A percentile compares a stretch with the other conserved stretches of the same genome.
phyloP scores from a whole-genome alignment of 2,329 filamentous ascomycete species.

The Zasmidium citrigriseum region DNA sequence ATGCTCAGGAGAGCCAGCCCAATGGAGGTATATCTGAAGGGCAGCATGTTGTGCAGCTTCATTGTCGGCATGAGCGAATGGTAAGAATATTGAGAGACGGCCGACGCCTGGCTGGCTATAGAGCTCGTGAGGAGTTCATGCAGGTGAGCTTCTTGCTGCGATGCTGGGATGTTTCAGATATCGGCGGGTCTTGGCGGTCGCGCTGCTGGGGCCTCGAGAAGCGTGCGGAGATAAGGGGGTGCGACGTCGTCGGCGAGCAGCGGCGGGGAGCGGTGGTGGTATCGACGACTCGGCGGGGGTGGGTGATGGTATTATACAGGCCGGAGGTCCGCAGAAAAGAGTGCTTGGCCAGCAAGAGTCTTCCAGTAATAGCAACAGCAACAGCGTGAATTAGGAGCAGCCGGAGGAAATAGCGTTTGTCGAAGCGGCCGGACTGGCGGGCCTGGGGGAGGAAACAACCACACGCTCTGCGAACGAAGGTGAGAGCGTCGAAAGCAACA shows the following conservation, averaged over 20 bases:
- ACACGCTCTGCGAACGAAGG: neutral
- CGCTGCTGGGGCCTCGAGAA: neutral
- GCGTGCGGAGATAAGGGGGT: neutral
- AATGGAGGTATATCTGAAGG: conserved; percentile 23
- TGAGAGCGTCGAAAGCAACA: conserved; percentile 4
- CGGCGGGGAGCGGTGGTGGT: neutral
- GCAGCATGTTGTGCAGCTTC: conserved; percentile 30
- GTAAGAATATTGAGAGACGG: conserved; percentile 14
- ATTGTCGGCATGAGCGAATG: conserved; percentile 3
- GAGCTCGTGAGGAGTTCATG: conserved; percentile 12
- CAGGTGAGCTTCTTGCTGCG: conserved; percentile 7
- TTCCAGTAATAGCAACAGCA: conserved; percentile 8
- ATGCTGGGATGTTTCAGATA: conserved; percentile 6
- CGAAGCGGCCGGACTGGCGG: neutral
- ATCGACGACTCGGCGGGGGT: neutral
- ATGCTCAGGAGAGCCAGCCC: conserved; percentile 15
- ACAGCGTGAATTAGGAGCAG: conserved; percentile 5
- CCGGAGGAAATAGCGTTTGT: neutral
- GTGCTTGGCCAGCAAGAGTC: conserved; percentile 21
- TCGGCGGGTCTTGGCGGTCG: conserved; percentile 16
- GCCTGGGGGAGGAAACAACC: neutral
- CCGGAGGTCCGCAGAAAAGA: conserved; percentile 1
- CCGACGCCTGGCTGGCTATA: conserved; percentile 16
- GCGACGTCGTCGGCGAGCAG: neutral
- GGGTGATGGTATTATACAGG: conserved; percentile 10